phyloP scores from a whole-genome alignment of 208 protist genomes.

The Lotmaria passim region DNA sequence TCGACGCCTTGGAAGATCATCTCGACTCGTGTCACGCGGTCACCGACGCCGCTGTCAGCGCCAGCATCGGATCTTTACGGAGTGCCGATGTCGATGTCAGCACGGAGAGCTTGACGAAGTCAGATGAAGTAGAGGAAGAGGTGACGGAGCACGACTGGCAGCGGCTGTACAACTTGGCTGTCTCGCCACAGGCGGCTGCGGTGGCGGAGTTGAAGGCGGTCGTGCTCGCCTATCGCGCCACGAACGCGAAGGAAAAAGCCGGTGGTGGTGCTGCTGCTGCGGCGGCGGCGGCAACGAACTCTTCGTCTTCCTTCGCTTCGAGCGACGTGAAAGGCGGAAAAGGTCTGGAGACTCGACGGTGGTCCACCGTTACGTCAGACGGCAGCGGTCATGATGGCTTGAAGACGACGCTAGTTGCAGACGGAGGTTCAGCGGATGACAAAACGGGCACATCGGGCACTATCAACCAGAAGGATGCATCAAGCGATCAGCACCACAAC shows the following conservation, averaged over 20 bases:
- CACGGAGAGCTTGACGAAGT: neutral
- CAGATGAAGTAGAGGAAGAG: constrained; percentile 9
- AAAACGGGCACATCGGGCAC: neutral
- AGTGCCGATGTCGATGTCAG: no score
- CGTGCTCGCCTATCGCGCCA: constrained; percentile 7
- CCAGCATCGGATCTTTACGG: neutral
- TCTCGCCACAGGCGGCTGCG: constrained; percentile 9
- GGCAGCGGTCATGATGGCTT: no score
- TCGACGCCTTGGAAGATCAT: constrained; percentile 72
- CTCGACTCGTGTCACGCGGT: constrained; percentile 43
- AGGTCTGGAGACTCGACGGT: no score
- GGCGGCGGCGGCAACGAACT: no score
- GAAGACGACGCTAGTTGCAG: no score
- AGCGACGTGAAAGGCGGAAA: no score
- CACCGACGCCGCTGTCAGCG: neutral
- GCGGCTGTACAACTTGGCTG: constrained; percentile 35
- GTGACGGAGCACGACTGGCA: constrained; percentile 46
- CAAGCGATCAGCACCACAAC: neutral
- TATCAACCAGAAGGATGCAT: neutral
- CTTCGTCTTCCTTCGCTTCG: no score
- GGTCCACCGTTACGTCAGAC: no score
- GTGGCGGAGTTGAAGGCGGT: constrained; percentile 15
- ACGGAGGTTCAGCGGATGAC: neutral
- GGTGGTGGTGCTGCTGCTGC: neutral
- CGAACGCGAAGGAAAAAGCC: neutral